Evolutionary conservation across 352 stramenopile species (phyloP).

Genomic region (Elongisporangium anandrum): DNA sequence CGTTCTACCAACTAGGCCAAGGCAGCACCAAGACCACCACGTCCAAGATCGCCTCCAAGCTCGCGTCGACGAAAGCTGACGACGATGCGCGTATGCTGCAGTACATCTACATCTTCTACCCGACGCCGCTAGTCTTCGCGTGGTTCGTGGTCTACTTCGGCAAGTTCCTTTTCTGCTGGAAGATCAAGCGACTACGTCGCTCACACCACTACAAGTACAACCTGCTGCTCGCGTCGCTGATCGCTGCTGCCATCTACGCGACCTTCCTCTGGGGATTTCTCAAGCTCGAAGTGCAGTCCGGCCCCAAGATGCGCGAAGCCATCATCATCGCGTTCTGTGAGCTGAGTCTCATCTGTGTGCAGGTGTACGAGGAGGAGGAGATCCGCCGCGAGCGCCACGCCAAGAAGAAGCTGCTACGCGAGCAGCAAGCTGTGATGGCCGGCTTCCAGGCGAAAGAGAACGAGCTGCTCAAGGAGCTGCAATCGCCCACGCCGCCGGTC

Average conservation of each 20-base stretch:
- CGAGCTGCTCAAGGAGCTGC: constrained; percentile 17
- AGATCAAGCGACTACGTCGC: constrained; percentile 73
- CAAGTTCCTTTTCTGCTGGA: constrained; percentile 75
- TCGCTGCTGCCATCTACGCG: constrained; percentile 47
- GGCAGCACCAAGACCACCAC: constrained; percentile 38
- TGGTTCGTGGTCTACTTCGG: constrained; percentile 81
- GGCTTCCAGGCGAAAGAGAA: constrained; percentile 19
- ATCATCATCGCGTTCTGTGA: constrained; percentile 62
- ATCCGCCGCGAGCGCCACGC: constrained; percentile 50
- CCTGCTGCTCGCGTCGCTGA: constrained; percentile 57
- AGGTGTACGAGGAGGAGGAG: constrained; percentile 68
- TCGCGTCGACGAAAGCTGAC: constrained; percentile 53
- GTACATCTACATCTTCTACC: constrained; percentile 75
- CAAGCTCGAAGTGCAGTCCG: constrained; percentile 54
- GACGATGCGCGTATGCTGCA: constrained; percentile 68
- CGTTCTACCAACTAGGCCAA: constrained; percentile 63
- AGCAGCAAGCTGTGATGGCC: constrained; percentile 30
- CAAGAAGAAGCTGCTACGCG: constrained; percentile 47
- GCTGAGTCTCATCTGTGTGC: constrained; percentile 60
- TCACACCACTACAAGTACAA: constrained; percentile 83
- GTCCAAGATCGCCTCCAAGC: constrained; percentile 36
- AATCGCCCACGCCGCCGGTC: not conserved
- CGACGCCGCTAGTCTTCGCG: constrained; percentile 53
- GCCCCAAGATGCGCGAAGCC: constrained; percentile 54
- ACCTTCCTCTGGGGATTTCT: constrained; percentile 46